Percentiles rank a stretch among this genome's conserved stretches.
Evolutionary conservation across 2,329 filamentous ascomycete species (phyloP).

Genomic region (Ascocoryne sarcoides): DNA sequence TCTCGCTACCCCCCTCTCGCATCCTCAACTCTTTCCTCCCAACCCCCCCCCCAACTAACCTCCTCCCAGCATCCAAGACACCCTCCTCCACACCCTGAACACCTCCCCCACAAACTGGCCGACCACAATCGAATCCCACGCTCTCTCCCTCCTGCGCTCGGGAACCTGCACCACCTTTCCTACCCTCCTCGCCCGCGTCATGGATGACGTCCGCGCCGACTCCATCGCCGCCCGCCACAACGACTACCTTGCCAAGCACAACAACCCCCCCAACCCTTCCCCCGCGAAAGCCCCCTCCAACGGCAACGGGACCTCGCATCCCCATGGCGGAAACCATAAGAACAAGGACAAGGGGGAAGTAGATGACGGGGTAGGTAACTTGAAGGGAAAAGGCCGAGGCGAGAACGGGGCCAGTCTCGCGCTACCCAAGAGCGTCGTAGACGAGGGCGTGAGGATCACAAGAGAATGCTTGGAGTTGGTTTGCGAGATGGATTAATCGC

Average conservation of each 20-base stretch:
- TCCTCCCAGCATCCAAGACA: constrained; percentile 49
- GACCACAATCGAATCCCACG: constrained; percentile 49
- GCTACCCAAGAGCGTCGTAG: constrained; percentile 49
- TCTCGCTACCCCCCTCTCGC: constrained; percentile 5
- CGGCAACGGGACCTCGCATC: neutral
- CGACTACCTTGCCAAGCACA: neutral
- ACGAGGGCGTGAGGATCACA: constrained; percentile 52
- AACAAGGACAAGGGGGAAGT: constrained; percentile 22
- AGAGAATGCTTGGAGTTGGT: constrained; percentile 45
- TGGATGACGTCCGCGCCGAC: constrained; percentile 45
- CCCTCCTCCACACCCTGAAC: constrained; percentile 53
- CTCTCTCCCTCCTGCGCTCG: constrained; percentile 49
- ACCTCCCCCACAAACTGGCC: constrained; percentile 54
- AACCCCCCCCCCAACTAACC: neutral
- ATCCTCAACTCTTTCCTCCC: neutral
- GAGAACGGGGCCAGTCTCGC: constrained; percentile 36
- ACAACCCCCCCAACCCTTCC: neutral
- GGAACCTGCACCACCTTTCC: constrained; percentile 53
- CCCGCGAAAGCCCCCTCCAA: neutral
- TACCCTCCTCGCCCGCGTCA: constrained; percentile 48
- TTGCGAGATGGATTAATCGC: constrained; percentile 21
- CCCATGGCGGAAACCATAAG: neutral
- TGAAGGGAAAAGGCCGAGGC: constrained; percentile 13
- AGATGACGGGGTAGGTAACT: constrained; percentile 6
- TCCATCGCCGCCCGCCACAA: constrained; percentile 7